Percentiles rank a stretch among this genome's conserved stretches.
phyloP scores from a whole-genome alignment of 805 yeast genomes.

The Candida sithepensis region DNA sequence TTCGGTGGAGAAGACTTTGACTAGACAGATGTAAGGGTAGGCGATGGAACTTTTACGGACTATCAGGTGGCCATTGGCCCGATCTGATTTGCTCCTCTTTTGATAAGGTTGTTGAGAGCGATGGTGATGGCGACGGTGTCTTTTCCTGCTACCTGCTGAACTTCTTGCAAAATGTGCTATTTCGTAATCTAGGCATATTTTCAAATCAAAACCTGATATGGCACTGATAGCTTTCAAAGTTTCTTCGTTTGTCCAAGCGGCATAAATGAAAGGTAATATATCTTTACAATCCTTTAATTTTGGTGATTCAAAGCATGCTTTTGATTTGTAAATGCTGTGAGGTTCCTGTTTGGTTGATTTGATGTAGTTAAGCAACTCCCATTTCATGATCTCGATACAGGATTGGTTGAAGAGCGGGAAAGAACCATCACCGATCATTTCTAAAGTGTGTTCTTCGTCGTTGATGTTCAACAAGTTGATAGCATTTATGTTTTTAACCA shows the following conservation, averaged over 20 bases:
- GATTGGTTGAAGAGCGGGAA: slow-evolving; percentile 44
- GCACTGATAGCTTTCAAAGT: slow-evolving; percentile 43
- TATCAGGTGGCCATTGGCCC: slow-evolving; percentile 5
- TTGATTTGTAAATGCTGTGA: background rate
- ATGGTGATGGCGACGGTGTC: background rate
- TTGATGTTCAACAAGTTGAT: slow-evolving; percentile 10
- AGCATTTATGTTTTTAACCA: slow-evolving; percentile 14
- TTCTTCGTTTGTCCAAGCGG: slow-evolving; percentile 52
- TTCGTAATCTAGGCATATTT: slow-evolving; percentile 48
- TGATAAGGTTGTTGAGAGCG: background rate
- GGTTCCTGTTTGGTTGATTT: slow-evolving; percentile 28
- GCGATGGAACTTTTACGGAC: slow-evolving; percentile 23
- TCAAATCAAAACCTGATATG: slow-evolving; percentile 52
- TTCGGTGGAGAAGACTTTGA: slow-evolving; percentile 12
- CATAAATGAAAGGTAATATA: slow-evolving; percentile 45
- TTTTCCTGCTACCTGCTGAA: background rate
- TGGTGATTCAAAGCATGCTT: slow-evolving; percentile 26
- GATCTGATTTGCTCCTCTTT: background rate
- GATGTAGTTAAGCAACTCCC: slow-evolving; percentile 35
- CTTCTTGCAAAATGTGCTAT: slow-evolving; percentile 39
- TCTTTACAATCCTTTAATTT: slow-evolving; percentile 19
- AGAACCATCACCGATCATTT: slow-evolving; percentile 26
- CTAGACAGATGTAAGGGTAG: slow-evolving; percentile 27
- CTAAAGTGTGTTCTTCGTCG: slow-evolving; percentile 18
- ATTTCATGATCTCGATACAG: slow-evolving; percentile 39